phyloP scores from a whole-genome alignment of 331 rosid genomes.

The Rhamnella rubrinervis region DNA sequence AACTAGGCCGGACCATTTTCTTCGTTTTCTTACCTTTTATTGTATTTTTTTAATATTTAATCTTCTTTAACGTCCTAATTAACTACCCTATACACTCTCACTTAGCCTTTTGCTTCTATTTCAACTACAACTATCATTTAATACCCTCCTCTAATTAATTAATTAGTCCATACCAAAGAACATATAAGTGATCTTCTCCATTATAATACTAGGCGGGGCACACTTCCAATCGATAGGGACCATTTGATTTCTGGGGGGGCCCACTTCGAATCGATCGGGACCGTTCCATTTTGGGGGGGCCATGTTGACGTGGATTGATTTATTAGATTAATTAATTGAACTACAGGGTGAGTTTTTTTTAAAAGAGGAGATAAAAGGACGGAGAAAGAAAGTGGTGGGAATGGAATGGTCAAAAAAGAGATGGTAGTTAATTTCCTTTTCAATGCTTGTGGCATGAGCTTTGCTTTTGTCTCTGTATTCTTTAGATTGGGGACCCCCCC shows the following conservation, averaged over 20 bases:
- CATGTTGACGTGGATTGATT: not conserved
- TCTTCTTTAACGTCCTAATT: conserved; percentile 30
- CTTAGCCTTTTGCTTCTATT: conserved; percentile 4
- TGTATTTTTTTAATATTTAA: not conserved
- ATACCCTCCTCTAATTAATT: not conserved
- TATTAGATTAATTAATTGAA: conserved; percentile 7
- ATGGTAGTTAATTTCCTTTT: conserved; percentile 19
- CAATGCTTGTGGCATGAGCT: conserved; percentile 8
- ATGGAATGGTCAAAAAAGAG: conserved; percentile 60
- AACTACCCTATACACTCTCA: conserved; percentile 16
- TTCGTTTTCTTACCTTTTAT: not conserved
- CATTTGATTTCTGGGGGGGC: conserved; percentile 6
- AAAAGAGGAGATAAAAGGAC: not conserved
- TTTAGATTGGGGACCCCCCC: not conserved
- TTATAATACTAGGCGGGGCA: conserved; percentile 12
- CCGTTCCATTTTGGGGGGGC: not conserved
- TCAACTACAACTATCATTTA: not conserved
- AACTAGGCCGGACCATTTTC: conserved; percentile 35
- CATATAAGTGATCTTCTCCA: not conserved
- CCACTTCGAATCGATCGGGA: conserved; percentile 3
- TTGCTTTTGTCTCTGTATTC: conserved; percentile 7
- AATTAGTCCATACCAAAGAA: conserved; percentile 18
- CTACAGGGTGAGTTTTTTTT: conserved; percentile 3
- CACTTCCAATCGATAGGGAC: conserved; percentile 1
- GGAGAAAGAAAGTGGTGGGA: not conserved